Base-by-base conservation (phyloP, 352 stramenopile species). In the Phytophthora citricola region DNA sequence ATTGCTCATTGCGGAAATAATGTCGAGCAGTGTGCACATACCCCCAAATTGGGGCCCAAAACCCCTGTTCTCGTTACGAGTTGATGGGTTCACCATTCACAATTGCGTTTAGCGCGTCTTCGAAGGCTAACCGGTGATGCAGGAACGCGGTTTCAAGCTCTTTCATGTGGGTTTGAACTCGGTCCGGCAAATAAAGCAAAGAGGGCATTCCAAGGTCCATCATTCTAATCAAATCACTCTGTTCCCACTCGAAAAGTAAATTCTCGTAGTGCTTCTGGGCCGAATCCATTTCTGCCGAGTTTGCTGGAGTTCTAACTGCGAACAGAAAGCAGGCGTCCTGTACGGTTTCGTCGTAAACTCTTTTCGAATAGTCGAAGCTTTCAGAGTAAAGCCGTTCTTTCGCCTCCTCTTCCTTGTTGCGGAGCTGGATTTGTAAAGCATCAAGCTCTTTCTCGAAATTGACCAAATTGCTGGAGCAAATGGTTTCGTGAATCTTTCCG, bases 131-230 rank as follows among this genome's bases (percentile, higher is more conserved):
- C 2, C 1, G 10, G 1, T 32, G 14, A 1, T 14, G 31, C 10
- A 36, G 10, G 9, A 36, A 36, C 5, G 41, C 29, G 1, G 17
- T n/a, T 11, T 55, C 7, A 20, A 74, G 10, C 8, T 27, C 0
- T 14, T 59, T 43, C 66, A 74, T 66, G 6, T 71, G 26, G 0
- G 15, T 3, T 63, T 75, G 66, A 20, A 75, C 45, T 2, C 62
- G 55, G 3, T 60, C 22, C 6, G 61, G 66, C 7, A 75, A 36
- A 58, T 58, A 40, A 12, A 71, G 29, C 36, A 63, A 47, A 5
- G 32, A 54, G 14, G 34, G 34, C 3, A 8, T 24, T 0, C 43
- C n/a, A 3, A 41, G 27, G 0, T 50, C 12, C 15, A 41, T 17
- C 15, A 11, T 20, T 10, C 8, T 5, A 14, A 48, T 4, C 5